Evolutionary conservation across 208 protist genomes (phyloP).

Genomic region (Wallacemonas rigidus): DNA sequence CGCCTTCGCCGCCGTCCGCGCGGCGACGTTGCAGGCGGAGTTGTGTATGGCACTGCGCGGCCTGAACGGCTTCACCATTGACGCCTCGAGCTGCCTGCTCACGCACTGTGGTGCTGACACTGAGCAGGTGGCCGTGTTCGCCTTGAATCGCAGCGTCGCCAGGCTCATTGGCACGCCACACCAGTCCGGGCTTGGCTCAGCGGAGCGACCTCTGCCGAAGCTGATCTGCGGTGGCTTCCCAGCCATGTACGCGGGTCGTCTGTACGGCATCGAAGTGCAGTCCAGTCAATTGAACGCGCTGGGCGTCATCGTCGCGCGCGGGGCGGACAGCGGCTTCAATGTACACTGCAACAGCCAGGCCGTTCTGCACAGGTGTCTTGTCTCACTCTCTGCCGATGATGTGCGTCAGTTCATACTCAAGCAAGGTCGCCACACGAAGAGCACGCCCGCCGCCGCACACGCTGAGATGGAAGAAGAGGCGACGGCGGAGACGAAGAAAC

Average conservation of each 20-base stretch:
- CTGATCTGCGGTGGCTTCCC: slow-evolving; percentile 45
- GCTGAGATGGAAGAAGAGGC: background rate
- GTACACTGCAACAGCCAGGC: slow-evolving; percentile 48
- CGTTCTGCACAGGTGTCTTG: slow-evolving; percentile 40
- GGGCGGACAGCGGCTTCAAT: slow-evolving; percentile 66
- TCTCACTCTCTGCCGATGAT: slow-evolving; percentile 37
- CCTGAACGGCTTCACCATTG: slow-evolving; percentile 75
- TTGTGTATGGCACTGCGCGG: slow-evolving; percentile 56
- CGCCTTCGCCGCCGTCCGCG: slow-evolving; percentile 61
- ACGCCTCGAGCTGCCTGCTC: slow-evolving; percentile 43
- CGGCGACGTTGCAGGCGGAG: slow-evolving; percentile 28
- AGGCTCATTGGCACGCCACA: slow-evolving; percentile 32
- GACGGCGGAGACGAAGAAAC: background rate
- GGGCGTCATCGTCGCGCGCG: slow-evolving; percentile 47
- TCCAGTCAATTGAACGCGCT: slow-evolving; percentile 43
- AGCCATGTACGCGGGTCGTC: slow-evolving; percentile 41
- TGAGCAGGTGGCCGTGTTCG: slow-evolving; percentile 59
- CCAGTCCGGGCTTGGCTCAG: slow-evolving; percentile 37
- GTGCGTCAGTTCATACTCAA: slow-evolving; percentile 23
- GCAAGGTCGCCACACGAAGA: background rate
- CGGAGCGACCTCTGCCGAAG: slow-evolving; percentile 26
- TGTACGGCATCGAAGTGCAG: slow-evolving; percentile 67
- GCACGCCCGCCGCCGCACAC: background rate
- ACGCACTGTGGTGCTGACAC: slow-evolving; percentile 60
- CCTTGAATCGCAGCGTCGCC: slow-evolving; percentile 47